A percentile compares a stretch with the other conserved stretches of the same genome.
Conservation (phyloP, 208 protist genomes). For the Crithidia sp. region DNA sequence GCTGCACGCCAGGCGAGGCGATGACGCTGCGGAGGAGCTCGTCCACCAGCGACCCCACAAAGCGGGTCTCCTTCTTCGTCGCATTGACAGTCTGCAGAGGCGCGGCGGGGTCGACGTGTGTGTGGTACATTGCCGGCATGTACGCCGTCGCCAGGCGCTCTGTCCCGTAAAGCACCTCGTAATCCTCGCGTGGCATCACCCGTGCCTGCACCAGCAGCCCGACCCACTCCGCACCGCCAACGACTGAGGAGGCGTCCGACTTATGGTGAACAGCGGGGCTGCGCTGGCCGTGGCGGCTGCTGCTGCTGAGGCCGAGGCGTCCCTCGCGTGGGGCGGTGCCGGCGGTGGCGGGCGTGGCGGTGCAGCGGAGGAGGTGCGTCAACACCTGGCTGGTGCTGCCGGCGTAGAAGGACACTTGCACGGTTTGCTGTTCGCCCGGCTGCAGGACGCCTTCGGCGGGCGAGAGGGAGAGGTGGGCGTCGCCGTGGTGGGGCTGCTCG, state of each 20-base stretch:
- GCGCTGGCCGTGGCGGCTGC: slow-evolving; percentile 38
- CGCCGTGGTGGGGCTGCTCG: slow-evolving; percentile 48
- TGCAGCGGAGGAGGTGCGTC: slow-evolving; percentile 64
- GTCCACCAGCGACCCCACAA: slow-evolving; percentile 58
- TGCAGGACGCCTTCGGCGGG: slow-evolving; percentile 57
- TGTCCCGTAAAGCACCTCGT: slow-evolving; percentile 60
- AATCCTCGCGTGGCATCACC: slow-evolving; percentile 75
- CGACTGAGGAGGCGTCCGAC: neutral
- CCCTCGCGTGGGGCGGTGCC: neutral
- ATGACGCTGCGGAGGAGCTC: slow-evolving; percentile 75
- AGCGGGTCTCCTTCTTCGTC: slow-evolving; percentile 26
- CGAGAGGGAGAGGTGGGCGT: slow-evolving; percentile 52
- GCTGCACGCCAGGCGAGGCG: slow-evolving; percentile 47
- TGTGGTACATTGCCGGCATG: slow-evolving; percentile 19
- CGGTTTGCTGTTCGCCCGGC: slow-evolving; percentile 53
- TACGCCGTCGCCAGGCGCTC: slow-evolving; percentile 42
- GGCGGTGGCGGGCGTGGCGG: slow-evolving; percentile 42
- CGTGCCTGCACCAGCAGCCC: slow-evolving; percentile 84
- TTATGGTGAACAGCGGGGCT: slow-evolving; percentile 34
- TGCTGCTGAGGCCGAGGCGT: neutral
- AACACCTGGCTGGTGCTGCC: slow-evolving; percentile 85
- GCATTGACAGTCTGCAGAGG: neutral
- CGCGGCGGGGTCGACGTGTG: slow-evolving; percentile 20
- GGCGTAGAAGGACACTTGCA: slow-evolving; percentile 68
- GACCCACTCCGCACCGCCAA: slow-evolving; percentile 38